Percentiles rank a stretch among this genome's conserved stretches.
Evolutionary conservation across 345 rosid genomes (phyloP).

Genomic region (Populus pruinosa): DNA sequence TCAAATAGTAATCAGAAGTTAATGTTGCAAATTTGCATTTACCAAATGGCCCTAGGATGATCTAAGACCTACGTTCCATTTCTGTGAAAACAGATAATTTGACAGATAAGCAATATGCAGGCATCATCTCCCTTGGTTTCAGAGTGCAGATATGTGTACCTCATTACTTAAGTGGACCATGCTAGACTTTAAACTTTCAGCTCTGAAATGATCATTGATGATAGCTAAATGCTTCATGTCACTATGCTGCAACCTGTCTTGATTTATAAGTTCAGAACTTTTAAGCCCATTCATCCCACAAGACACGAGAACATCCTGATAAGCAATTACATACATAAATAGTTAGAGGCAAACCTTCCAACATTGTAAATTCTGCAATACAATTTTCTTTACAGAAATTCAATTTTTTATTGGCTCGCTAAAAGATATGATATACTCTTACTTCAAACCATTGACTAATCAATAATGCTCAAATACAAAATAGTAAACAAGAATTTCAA

Average conservation of each 20-base stretch:
- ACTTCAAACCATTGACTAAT: slow-evolving; percentile 2
- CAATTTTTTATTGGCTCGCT: neutral
- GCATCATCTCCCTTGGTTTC: slow-evolving; percentile 8
- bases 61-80: neutral
- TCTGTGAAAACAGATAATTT: slow-evolving; percentile 4
- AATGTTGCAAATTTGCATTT: neutral
- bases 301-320: slow-evolving; percentile 49
- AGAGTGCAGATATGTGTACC: slow-evolving; percentile 39
- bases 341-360: slow-evolving; percentile 8
- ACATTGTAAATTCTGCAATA: neutral
- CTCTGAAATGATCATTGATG: slow-evolving; percentile 58
- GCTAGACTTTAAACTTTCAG: slow-evolving; percentile 70
- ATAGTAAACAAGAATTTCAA: neutral
- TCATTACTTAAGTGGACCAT: slow-evolving; percentile 84
- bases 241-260: slow-evolving; percentile 31
- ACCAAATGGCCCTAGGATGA: neutral
- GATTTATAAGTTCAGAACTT: slow-evolving; percentile 33
- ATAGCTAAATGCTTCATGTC: slow-evolving; percentile 51
- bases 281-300: slow-evolving; percentile 40
- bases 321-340: slow-evolving; percentile 20
- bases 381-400: slow-evolving; percentile 4
- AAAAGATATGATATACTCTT: neutral
- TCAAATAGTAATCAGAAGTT: slow-evolving; percentile 12
- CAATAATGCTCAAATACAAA: neutral
- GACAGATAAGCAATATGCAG: neutral